Evolutionary conservation across 805 yeast species (phyloP), one percentile per base, ranked within the genome.

Genomic region (Wickerhamomyces ciferrii): DNA sequence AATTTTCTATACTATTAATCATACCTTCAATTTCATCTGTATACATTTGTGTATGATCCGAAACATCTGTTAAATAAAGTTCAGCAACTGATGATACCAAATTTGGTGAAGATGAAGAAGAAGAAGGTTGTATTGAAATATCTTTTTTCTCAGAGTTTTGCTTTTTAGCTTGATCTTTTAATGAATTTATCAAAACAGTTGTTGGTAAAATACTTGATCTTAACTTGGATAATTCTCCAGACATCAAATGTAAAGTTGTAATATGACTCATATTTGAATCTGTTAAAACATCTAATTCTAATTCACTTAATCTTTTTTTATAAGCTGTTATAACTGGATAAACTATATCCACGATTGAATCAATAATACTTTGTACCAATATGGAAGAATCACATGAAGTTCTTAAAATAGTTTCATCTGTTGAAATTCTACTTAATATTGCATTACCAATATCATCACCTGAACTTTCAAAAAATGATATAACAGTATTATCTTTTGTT

Each of bases 391-490:
- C 83, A 47, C 74, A 67, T 0, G 80, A 69, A 31, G 73, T 75
- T 43, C 83, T 60, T 24, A 80, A 53, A 34, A 78, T 61, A 0
- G 84, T 76, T 32, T 71, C 67, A 4, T 66, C 69, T 1, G 76
- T 60, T 35, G 69, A 56, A 31, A 80, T 63, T 23, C 84, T 66
- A 2, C 74, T 60, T 24, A 79, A 60, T 11, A 80, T 69, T 1
- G 84, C 83, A 32, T 64, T 63, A 45, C 75, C 80, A 21, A 80
- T 69, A 41, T 75, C 79, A 40, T 70, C 69, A 5, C 80, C 81
- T 5, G 79, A 70, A 49, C 76, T 73, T 54, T 80, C 85, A 55
- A 80, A 79, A 51, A 80, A 76, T 0, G 84, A 70, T 4, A 80
- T 68, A 13, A 80, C 74, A 0, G 79, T 71, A 39, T 71, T 67